These are phyloP conservation scores for Paxillus ammoniavirescens DNA, from an alignment of 768 basidiomycete species.

Conservation along the genomic window DNA sequence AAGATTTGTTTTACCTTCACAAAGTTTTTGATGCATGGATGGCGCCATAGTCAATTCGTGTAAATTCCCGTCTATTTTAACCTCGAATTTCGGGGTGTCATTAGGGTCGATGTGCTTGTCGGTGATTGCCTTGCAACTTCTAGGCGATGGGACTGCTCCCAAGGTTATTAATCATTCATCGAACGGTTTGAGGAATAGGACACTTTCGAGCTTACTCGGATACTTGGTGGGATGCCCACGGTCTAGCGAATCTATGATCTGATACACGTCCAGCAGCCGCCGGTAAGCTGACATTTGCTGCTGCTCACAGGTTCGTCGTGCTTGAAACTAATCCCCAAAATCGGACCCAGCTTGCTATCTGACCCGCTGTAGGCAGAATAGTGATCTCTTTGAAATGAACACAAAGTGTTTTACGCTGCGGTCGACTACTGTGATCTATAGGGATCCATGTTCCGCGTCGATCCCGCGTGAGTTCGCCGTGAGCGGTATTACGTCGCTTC, in stretches of 20 bases:
- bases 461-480: conserved; percentile 3
- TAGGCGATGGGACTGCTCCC: not conserved
- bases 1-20: no score
- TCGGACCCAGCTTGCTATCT: not conserved
- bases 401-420: not conserved
- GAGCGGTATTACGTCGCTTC: not conserved
- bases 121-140: not conserved
- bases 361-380: no score
- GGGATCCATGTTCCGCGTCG: not conserved
- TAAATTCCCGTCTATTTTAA: not conserved
- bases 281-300: not conserved
- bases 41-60: not conserved
- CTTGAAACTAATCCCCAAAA: not conserved
- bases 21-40: not conserved
- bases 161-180: not conserved
- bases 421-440: not conserved
- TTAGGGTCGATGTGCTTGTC: not conserved
- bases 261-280: not conserved
- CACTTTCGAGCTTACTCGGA: not conserved
- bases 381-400: not conserved
- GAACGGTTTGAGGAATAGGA: not conserved
- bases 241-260: not conserved
- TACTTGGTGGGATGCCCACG: not conserved
- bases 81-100: not conserved
- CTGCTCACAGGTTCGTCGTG: not conserved